These are phyloP conservation scores for apple (Malus domestica) DNA, from an alignment of 306 rosid species.

Conservation along the genomic window DNA sequence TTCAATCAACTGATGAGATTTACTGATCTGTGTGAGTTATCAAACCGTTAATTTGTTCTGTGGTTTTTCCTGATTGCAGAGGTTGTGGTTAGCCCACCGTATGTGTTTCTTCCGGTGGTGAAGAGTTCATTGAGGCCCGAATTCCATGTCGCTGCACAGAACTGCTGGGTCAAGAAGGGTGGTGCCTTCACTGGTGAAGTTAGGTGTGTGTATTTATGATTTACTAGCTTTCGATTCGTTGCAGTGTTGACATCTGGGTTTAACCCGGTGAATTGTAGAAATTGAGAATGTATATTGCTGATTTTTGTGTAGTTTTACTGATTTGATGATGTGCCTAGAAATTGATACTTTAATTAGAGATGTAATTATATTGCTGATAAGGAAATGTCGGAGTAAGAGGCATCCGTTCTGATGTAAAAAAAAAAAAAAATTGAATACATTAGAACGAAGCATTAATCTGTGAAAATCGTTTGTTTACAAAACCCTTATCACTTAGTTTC, in stretches of 20 bases:
- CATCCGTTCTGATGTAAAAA: background rate
- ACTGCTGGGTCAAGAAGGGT: conserved; percentile 79
- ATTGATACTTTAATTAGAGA: background rate
- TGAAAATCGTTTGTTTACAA: background rate
- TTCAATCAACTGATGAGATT: background rate
- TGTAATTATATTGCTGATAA: background rate
- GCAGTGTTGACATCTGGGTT: background rate
- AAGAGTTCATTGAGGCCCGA: conserved; percentile 54
- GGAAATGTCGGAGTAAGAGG: background rate
- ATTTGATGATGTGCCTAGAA: background rate
- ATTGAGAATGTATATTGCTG: background rate
- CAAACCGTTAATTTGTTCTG: background rate
- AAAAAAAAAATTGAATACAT: background rate
- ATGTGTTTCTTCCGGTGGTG: conserved; percentile 52
- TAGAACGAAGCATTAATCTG: background rate
- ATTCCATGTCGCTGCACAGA: conserved; percentile 78
- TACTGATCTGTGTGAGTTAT: background rate
- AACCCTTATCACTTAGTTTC: too few relatives aligned
- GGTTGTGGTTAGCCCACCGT: conserved; percentile 89
- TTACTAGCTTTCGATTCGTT: background rate
- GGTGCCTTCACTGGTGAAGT: conserved; percentile 88
- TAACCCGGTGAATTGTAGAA: background rate
- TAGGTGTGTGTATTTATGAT: conserved; percentile 36
- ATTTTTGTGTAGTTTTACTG: background rate
- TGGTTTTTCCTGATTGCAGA: conserved; percentile 29